Evolutionary conservation across 352 stramenopile species (phyloP).

Genomic region (Phytophthora fragariaefolia): DNA sequence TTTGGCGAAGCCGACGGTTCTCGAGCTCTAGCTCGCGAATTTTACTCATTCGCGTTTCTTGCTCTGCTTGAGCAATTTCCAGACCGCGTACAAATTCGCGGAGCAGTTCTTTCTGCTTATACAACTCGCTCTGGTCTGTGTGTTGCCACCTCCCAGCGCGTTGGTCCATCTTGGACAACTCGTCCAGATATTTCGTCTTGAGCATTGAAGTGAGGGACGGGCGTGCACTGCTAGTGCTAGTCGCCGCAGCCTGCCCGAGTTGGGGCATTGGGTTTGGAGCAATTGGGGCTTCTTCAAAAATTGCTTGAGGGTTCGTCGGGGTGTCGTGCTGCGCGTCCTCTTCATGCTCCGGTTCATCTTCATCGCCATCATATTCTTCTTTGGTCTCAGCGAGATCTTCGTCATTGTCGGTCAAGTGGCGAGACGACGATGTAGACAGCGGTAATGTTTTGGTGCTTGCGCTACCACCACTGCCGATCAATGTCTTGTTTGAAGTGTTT

Average conservation of each 20-base stretch:
- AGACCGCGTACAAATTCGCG: constrained; percentile 75
- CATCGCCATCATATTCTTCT: constrained; percentile 44
- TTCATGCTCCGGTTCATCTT: constrained; percentile 53
- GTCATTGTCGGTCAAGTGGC: constrained; percentile 49
- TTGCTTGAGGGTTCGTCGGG: constrained; percentile 2
- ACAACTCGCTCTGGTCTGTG: constrained; percentile 40
- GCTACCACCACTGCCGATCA: constrained; percentile 53
- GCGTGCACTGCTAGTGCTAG: constrained; percentile 22
- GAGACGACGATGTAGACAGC: constrained; percentile 53
- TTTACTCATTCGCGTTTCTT: constrained; percentile 77
- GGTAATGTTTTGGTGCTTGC: constrained; percentile 63
- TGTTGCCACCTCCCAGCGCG: constrained; percentile 45
- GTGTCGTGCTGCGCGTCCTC: constrained; percentile 27
- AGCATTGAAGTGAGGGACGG: constrained; percentile 66
- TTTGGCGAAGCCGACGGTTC: constrained; percentile 58
- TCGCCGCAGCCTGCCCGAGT: constrained; percentile 3
- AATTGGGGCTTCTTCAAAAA: constrained; percentile 21
- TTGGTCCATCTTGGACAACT: constrained; percentile 56
- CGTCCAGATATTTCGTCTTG: constrained; percentile 63
- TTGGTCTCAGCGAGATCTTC: constrained; percentile 39
- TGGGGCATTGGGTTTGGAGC: constrained; percentile 18
- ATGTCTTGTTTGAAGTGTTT: constrained; percentile 59
- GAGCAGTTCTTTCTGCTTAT: constrained; percentile 60
- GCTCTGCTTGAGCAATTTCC: constrained; percentile 75
- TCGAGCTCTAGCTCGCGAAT: constrained; percentile 75